These are phyloP conservation scores for Talaromyces sp. DNA, from an alignment of 2,329 filamentous ascomycete genomes.

Conservation along the genomic window DNA sequence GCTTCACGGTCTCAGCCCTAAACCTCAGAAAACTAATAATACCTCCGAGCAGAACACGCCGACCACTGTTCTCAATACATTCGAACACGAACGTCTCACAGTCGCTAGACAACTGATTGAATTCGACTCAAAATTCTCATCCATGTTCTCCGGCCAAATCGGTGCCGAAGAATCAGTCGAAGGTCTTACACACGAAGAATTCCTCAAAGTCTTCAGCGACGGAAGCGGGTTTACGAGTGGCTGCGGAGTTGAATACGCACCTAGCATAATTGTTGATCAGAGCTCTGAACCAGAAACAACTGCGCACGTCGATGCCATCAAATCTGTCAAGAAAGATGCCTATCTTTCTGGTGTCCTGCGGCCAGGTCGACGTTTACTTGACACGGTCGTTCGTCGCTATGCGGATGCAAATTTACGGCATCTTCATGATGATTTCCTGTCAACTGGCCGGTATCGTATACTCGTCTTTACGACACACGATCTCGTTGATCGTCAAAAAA, in stretches of 20 bases:
- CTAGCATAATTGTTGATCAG: conserved; percentile 30
- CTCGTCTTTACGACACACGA: conserved; percentile 35
- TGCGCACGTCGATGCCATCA: not conserved
- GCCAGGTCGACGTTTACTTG: conserved; percentile 35
- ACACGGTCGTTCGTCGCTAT: conserved; percentile 34
- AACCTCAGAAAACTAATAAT: conserved; percentile 2
- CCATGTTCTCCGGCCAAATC: conserved; percentile 42
- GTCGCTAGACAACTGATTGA: conserved; percentile 39
- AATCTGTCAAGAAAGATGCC: conserved; percentile 32
- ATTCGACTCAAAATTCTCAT: conserved; percentile 40
- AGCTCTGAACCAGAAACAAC: not conserved
- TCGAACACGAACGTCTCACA: conserved; percentile 36
- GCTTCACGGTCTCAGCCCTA: conserved; percentile 36
- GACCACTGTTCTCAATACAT: conserved; percentile 35
- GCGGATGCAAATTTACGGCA: conserved; percentile 36
- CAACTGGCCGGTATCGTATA: conserved; percentile 38
- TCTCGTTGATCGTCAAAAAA: conserved; percentile 30
- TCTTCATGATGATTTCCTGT: conserved; percentile 38
- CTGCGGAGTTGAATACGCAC: conserved; percentile 38
- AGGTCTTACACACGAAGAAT: conserved; percentile 34
- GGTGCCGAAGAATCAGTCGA: conserved; percentile 25
- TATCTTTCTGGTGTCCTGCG: conserved; percentile 35
- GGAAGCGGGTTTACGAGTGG: conserved; percentile 41
- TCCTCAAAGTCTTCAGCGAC: conserved; percentile 36
- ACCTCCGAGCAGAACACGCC: not conserved